These are phyloP conservation scores for Fomes fomentarius DNA, from an alignment of 1,284 basidiomycete genomes.

Conservation along the genomic window DNA sequence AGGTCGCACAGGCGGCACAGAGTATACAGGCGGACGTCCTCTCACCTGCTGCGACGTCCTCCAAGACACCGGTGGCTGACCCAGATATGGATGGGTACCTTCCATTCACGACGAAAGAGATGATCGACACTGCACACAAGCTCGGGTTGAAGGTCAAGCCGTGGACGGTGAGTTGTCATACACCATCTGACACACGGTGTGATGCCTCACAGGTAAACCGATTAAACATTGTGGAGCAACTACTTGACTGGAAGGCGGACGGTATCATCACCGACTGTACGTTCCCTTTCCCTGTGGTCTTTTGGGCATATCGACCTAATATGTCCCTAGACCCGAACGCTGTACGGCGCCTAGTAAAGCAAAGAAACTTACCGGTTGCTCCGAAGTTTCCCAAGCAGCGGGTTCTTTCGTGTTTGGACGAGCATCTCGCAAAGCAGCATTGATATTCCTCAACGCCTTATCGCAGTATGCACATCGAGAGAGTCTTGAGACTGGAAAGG, in stretches of 20 bases:
- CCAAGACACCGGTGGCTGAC: constrained; percentile 44
- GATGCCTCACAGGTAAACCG: constrained; percentile 51
- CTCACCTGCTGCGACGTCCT: constrained; percentile 59
- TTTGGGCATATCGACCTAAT: background rate
- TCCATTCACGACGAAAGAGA: constrained; percentile 65
- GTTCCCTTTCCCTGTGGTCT: constrained; percentile 13
- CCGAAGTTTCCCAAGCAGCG: constrained; percentile 57
- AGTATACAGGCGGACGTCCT: constrained; percentile 67
- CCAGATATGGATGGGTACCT: constrained; percentile 49
- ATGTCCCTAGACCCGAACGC: constrained; percentile 47
- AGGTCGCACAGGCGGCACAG: constrained; percentile 69
- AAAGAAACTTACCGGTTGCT: constrained; percentile 51
- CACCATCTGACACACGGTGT: background rate
- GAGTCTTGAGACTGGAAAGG: too few species aligned
- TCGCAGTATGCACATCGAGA: too few species aligned
- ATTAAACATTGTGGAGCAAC: constrained; percentile 60
- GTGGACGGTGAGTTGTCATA: constrained; percentile 63
- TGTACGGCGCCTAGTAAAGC: constrained; percentile 55
- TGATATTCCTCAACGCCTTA: too few species aligned
- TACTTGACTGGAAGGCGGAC: constrained; percentile 65
- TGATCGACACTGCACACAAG: constrained; percentile 68
- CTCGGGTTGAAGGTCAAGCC: constrained; percentile 68
- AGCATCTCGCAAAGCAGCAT: constrained; percentile 39
- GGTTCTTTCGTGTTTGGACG: constrained; percentile 59
- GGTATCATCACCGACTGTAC: constrained; percentile 73